Evolutionary conservation across 768 basidiomycete genomes (phyloP), one percentile per base, ranked within the genome.

Genomic region (Tulasnella sp.): DNA sequence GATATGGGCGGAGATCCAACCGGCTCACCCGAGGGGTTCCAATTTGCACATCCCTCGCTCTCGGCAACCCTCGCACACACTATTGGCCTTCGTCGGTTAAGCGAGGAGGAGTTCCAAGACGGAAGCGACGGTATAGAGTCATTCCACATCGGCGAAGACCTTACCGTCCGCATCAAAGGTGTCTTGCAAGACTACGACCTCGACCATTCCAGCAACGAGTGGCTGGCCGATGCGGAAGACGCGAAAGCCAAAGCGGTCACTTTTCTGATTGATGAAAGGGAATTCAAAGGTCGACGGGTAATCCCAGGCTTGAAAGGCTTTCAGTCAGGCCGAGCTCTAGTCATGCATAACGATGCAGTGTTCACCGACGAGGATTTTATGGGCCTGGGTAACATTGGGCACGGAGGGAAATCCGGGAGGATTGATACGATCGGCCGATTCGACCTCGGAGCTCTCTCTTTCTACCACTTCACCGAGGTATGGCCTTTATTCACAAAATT

Each of bases 271-370:
- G 52, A 69, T 34, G 68, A 47, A 34, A 41, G 26, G 1, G 26
- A 19, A 3, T 35, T 69, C 42, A n/a, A 69, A 36, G 42, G 35
- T 22, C 29, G 36, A 34, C 44, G 39, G 7, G 34, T 47, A 29
- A 47, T 34, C 9, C 9, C 22, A 3, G 9, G 76, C 5, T 79
- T 86, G 82, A 74, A 71, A 2, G 62, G 74, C 44, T 34, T 44
- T 22, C 32, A 34, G 11, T 64, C 65, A 0, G 42, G 68, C n/a
- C 68, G 41, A 26, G 41, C 68, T 5, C 41, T 69, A 35, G 32
- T 69, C 26, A 36, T 69, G 12, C 44, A 47, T 35, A 69, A 69
- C 22, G 32, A 9, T 37, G 7, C 1, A 17, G 32, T 47, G 14
- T 47, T 69, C 68, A 36, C 40, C 5, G 68, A 42, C 2, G 68